These are phyloP conservation scores for Ophiosphaerella narmari DNA, from an alignment of 2,329 filamentous ascomycete genomes.

Conservation along the genomic window DNA sequence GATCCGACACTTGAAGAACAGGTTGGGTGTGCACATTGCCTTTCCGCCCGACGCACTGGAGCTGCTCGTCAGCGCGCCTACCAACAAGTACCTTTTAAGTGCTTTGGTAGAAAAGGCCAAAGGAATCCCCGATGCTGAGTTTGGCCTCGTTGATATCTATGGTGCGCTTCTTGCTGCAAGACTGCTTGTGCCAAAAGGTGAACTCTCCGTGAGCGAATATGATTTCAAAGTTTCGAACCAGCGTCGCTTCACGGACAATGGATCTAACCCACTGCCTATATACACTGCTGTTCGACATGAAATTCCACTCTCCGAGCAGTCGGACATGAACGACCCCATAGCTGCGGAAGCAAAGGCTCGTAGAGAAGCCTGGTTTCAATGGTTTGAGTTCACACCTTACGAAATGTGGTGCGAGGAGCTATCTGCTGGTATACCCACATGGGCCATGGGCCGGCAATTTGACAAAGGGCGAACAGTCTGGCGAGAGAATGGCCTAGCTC, in stretches of 20 bases:
- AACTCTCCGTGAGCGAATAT: conserved; percentile 72
- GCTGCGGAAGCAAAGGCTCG: conserved; percentile 52
- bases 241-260: conserved; percentile 72
- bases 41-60: conserved; percentile 85
- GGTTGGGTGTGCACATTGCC: conserved; percentile 86
- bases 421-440: conserved; percentile 88
- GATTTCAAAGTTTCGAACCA: conserved; percentile 95
- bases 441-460: conserved; percentile 87
- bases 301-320: conserved; percentile 70
- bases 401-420: conserved; percentile 96
- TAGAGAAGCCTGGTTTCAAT: conserved; percentile 89
- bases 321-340: conserved; percentile 41
- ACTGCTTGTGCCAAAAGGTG: conserved; percentile 83
- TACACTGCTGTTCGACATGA: conserved; percentile 96
- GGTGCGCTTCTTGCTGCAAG: conserved; percentile 83
- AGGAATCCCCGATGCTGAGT: conserved; percentile 77
- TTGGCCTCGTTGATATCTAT: conserved; percentile 92
- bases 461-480: conserved; percentile 69
- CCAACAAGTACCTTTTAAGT: conserved; percentile 86
- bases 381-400: conserved; percentile 90
- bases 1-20: conserved; percentile 82
- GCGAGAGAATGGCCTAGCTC: conserved; percentile 66
- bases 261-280: conserved; percentile 85
- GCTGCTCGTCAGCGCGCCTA: conserved; percentile 83
- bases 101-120: conserved; percentile 91